Percentiles rank a stretch among this genome's conserved stretches.
phyloP scores from a whole-genome alignment of 2,329 filamentous ascomycete species.

The Aspergillus sp. region DNA sequence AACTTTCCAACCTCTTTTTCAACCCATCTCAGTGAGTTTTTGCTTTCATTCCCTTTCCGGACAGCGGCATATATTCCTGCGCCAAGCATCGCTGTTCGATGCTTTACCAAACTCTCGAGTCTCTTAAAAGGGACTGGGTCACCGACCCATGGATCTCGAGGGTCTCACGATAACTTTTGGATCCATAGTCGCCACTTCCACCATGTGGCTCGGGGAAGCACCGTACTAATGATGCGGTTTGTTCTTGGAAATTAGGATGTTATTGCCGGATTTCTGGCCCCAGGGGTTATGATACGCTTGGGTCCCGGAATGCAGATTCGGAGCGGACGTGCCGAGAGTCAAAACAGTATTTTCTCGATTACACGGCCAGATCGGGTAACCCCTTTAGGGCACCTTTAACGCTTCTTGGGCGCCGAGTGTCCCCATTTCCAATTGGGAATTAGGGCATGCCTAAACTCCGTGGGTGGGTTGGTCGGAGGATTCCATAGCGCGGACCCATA shows the following conservation, averaged over 20 bases:
- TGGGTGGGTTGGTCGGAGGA: conserved; percentile 23
- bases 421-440: conserved; percentile 16
- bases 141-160: background rate
- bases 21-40: background rate
- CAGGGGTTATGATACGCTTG: background rate
- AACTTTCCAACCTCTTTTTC: background rate
- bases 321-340: background rate
- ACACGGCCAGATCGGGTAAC: background rate
- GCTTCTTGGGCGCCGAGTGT: conserved; percentile 13
- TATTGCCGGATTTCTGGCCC: background rate
- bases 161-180: background rate
- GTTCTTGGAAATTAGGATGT: background rate
- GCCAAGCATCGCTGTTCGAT: background rate
- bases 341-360: conserved; percentile 5
- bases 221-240: conserved; percentile 15
- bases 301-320: background rate
- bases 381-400: conserved; percentile 10
- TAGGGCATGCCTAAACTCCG: conserved; percentile 17
- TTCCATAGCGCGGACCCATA: conserved; percentile 26
- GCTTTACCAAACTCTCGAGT: background rate
- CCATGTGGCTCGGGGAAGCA: conserved; percentile 19
- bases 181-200: background rate
- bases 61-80: background rate
- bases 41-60: background rate
- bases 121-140: background rate